Evolutionary conservation across 495 filamentous ascomycete species (phyloP).

Genomic region (Tuber microsphaerosporum): DNA sequence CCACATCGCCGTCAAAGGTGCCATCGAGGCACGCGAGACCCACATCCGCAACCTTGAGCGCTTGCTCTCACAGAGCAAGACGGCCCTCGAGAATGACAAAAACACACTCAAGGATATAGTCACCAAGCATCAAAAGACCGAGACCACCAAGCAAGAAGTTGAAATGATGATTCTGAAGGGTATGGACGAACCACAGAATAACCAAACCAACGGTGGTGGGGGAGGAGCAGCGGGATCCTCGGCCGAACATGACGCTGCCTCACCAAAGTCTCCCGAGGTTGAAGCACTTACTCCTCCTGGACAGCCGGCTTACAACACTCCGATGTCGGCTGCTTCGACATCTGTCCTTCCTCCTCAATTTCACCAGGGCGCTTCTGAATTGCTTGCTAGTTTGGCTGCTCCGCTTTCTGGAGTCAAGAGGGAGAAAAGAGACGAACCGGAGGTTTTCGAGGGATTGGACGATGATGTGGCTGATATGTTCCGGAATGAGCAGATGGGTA

Average conservation of each 20-base stretch:
- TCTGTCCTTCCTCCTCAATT: slow-evolving; percentile 44
- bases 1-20: slow-evolving; percentile 83
- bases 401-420: slow-evolving; percentile 54
- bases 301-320: slow-evolving; percentile 37
- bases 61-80: slow-evolving; percentile 66
- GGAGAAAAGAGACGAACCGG: slow-evolving; percentile 61
- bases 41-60: slow-evolving; percentile 77
- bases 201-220: slow-evolving; percentile 27
- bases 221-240: slow-evolving; percentile 41
- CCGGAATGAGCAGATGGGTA: slow-evolving; percentile 47
- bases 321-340: slow-evolving; percentile 35
- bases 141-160: slow-evolving; percentile 72
- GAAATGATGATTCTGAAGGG: slow-evolving; percentile 83
- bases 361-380: slow-evolving; percentile 46
- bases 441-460: slow-evolving; percentile 64
- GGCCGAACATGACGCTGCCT: slow-evolving; percentile 41
- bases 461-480: slow-evolving; percentile 77
- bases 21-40: slow-evolving; percentile 73
- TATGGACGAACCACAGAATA: slow-evolving; percentile 50
- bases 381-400: slow-evolving; percentile 50
- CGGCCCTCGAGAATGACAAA: slow-evolving; percentile 62
- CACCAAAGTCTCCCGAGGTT: slow-evolving; percentile 60
- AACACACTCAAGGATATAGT: slow-evolving; percentile 53
- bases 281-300: slow-evolving; percentile 78
- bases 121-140: slow-evolving; percentile 58